Base-by-base conservation (phyloP, 1,139 yeast genomes). In the Hemisphaericaspora xylofermentans region DNA sequence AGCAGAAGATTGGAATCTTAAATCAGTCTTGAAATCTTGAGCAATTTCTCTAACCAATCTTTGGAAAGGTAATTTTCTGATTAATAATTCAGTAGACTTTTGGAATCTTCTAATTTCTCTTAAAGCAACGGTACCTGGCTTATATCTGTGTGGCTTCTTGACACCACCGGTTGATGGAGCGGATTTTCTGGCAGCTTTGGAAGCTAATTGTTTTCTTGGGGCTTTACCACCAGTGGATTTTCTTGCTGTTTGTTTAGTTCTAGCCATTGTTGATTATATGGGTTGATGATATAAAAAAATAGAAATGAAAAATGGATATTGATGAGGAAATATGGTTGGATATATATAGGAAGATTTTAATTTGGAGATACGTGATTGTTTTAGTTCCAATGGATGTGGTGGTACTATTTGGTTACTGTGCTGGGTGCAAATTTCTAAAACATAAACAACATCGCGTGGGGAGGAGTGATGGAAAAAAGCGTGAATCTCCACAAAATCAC, bases 41-140 rank as follows among this genome's bases (percentile, higher is more conserved):
- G 97, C 96, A 61, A 91, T 88, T 77, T 91, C 97, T 76, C 97
- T 85, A 50, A 91, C 97, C 68, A 91, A 84, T 82, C 98, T 87
- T 80, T 91, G 97, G 95, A 89, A 89, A 53, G 98, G 98, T 62
- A 91, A 82, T 78, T 91, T 89, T 84, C 98, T 88, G 76, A 91
- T 89, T 71, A 91, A 82, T 49, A 91, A 80, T 76, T 91, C 98
- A 64, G 97, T 91, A 53, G 96, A 87, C 76, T 91, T 91, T 80
- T 91, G 97, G 83, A 91, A 91, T 80, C 97, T 88, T 85, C 97
- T 88, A 67, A 91, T 91, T 80, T 91, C 98, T 86, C 97, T 91
- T 69, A 91, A 86, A 62, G 98, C 98, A 66, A 91, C 97, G 66
- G 97, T 91, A 89, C 98, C 98, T 72, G 98, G 98, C 93, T 89